A percentile compares a stretch with the other conserved stretches of the same genome.
Evolutionary conservation across 2,329 filamentous ascomycete genomes (phyloP).

Genomic region (Epichloe sylvatica): DNA sequence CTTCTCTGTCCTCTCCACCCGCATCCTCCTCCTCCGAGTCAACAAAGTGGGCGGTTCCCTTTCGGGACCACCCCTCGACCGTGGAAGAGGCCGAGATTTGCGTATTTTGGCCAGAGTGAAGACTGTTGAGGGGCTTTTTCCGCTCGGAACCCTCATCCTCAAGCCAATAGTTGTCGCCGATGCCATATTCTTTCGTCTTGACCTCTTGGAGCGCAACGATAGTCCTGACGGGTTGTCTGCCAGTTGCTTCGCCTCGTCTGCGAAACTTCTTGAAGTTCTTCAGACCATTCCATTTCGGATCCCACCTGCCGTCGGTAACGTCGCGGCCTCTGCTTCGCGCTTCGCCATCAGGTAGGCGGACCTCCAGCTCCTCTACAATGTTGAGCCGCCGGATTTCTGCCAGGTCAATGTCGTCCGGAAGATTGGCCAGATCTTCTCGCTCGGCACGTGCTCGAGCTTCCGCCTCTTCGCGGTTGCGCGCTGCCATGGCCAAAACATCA

Average conservation of each 20-base stretch:
- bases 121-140: slow-evolving; percentile 11
- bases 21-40: slow-evolving; percentile 22
- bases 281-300: slow-evolving; percentile 80
- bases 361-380: slow-evolving; percentile 61
- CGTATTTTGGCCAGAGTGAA: not conserved
- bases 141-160: slow-evolving; percentile 31
- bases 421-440: slow-evolving; percentile 36
- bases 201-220: slow-evolving; percentile 62
- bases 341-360: slow-evolving; percentile 29
- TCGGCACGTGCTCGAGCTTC: slow-evolving; percentile 47
- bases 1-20: slow-evolving; percentile 8
- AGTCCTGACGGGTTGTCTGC: slow-evolving; percentile 32
- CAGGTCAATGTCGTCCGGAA: slow-evolving; percentile 53
- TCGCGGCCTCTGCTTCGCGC: slow-evolving; percentile 32
- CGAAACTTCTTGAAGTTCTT: slow-evolving; percentile 93
- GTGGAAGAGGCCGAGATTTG: not conserved
- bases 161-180: slow-evolving; percentile 66
- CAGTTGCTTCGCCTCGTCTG: slow-evolving; percentile 35
- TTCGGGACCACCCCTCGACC: slow-evolving; percentile 6
- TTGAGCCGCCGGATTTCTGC: slow-evolving; percentile 59
- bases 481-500: slow-evolving; percentile 54
- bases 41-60: slow-evolving; percentile 13
- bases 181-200: slow-evolving; percentile 55
- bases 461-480: slow-evolving; percentile 47
- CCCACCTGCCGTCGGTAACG: slow-evolving; percentile 51